These are phyloP conservation scores for Globisporangium rhizosaccharum DNA, from an alignment of 352 stramenopile genomes.

Conservation along the genomic window DNA sequence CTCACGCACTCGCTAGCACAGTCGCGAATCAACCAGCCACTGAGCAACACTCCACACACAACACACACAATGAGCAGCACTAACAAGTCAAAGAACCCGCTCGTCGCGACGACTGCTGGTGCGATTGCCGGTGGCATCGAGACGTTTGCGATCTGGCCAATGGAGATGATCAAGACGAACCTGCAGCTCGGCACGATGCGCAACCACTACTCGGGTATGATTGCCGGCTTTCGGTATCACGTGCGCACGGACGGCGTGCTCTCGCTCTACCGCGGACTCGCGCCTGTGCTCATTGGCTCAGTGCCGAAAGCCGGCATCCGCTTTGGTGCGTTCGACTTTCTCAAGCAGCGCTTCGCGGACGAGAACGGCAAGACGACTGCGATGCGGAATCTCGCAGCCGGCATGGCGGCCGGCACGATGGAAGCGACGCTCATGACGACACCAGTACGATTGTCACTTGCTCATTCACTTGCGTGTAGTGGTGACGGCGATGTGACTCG, in stretches of 20 bases:
- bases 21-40: too few species aligned
- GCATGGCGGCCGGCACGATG: constrained; percentile 90
- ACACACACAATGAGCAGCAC: constrained; percentile 13
- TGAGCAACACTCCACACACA: too few species aligned
- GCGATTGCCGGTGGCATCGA: constrained; percentile 87
- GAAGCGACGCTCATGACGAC: constrained; percentile 92
- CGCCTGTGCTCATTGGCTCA: constrained; percentile 91
- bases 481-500: neutral
- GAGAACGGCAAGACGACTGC: constrained; percentile 88
- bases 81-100: constrained; percentile 70
- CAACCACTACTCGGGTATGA: constrained; percentile 66
- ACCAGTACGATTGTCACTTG: constrained; percentile 38
- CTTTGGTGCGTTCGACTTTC: constrained; percentile 93
- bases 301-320: constrained; percentile 96
- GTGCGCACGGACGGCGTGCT: constrained; percentile 52
- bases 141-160: constrained; percentile 87
- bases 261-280: constrained; percentile 92
- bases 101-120: constrained; percentile 77
- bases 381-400: constrained; percentile 89
- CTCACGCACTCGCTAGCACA: too few species aligned
- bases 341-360: constrained; percentile 82
- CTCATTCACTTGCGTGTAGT: constrained; percentile 1
- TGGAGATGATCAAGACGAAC: constrained; percentile 96
- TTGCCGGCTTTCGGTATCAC: constrained; percentile 70
- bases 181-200: constrained; percentile 86